These are phyloP conservation scores for Pyricularia grisea DNA, from an alignment of 2,329 filamentous ascomycete species.

Conservation along the genomic window DNA sequence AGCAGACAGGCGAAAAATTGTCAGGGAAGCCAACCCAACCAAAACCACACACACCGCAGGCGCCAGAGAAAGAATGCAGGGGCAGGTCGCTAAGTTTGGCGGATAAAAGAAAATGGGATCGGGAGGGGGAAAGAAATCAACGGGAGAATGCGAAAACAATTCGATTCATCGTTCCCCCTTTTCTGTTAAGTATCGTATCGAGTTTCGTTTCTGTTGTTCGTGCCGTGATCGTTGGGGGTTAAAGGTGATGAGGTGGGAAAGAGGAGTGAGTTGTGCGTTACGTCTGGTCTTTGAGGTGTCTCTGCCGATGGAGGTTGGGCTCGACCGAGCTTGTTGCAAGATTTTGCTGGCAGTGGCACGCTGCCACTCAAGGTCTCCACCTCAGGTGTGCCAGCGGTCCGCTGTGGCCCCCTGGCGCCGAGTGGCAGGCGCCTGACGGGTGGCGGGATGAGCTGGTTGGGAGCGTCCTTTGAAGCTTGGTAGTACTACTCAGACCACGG, in stretches of 20 bases:
- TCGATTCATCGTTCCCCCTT: slow-evolving; percentile 4
- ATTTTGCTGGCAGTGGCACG: slow-evolving; percentile 3
- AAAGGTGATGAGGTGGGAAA: slow-evolving; percentile 2
- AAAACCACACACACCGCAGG: not conserved
- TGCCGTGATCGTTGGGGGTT: not conserved
- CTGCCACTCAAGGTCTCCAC: not conserved
- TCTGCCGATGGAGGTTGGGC: not conserved
- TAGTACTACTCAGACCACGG: not conserved
- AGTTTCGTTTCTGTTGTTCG: not conserved
- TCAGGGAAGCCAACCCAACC: not conserved
- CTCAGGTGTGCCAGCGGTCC: not conserved
- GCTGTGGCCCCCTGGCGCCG: not conserved
- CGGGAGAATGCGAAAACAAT: not conserved
- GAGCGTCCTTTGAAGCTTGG: not conserved
- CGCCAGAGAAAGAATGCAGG: not conserved
- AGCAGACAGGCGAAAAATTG: not conserved
- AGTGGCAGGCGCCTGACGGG: slow-evolving; percentile 7
- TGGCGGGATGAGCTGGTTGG: slow-evolving; percentile 3
- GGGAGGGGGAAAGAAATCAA: slow-evolving; percentile 3
- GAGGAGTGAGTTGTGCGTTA: not conserved
- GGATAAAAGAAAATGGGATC: not conserved
- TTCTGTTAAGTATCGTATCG: not conserved
- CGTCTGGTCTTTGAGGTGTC: not conserved
- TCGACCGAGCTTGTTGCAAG: slow-evolving; percentile 5
- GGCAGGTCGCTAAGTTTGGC: not conserved